These are phyloP conservation scores for Apiotrichum sp. DNA, from an alignment of 1,284 basidiomycete species.

Conservation along the genomic window DNA sequence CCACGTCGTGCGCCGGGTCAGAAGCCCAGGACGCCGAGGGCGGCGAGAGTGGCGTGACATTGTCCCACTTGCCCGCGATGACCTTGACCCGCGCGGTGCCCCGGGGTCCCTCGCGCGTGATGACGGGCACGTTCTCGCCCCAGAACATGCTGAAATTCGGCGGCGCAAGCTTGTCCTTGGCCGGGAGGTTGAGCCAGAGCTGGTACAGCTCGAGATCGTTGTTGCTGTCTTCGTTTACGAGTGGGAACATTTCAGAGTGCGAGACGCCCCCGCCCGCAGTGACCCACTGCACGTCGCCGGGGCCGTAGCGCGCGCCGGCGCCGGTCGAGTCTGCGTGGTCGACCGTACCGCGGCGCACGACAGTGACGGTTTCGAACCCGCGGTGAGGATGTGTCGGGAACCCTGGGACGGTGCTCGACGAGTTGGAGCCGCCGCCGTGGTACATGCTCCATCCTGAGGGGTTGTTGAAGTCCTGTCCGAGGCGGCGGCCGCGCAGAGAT, in stretches of 20 bases:
- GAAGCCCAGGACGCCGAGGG: slow-evolving; percentile 5
- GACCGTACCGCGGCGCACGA: slow-evolving; percentile 1
- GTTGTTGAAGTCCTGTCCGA: slow-evolving; percentile 11
- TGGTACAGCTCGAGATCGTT: slow-evolving; percentile 17
- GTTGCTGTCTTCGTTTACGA: slow-evolving; percentile 3
- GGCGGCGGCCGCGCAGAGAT: slow-evolving; percentile 7
- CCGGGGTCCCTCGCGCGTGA: background rate
- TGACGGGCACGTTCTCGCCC: slow-evolving; percentile 10
- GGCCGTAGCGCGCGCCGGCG: slow-evolving; percentile 12
- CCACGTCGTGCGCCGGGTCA: slow-evolving; percentile 5
- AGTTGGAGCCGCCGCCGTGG: slow-evolving; percentile 1
- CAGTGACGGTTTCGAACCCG: too few relatives aligned
- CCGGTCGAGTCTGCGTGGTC: slow-evolving; percentile 17
- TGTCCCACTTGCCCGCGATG: slow-evolving; percentile 11
- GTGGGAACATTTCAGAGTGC: slow-evolving; percentile 18
- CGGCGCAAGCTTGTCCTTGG: slow-evolving; percentile 4
- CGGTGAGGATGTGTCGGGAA: slow-evolving; percentile 17
- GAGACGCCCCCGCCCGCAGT: slow-evolving; percentile 13
- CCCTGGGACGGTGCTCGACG: background rate
- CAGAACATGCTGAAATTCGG: slow-evolving; percentile 18
- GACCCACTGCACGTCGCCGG: slow-evolving; percentile 21
- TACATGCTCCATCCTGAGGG: slow-evolving; percentile 17
- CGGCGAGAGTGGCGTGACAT: slow-evolving; percentile 1
- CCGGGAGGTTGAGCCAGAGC: slow-evolving; percentile 18
- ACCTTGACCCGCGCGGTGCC: background rate